These are phyloP conservation scores for Beverwykella pulmonaria DNA, from an alignment of 495 filamentous ascomycete genomes.

Conservation along the genomic window DNA sequence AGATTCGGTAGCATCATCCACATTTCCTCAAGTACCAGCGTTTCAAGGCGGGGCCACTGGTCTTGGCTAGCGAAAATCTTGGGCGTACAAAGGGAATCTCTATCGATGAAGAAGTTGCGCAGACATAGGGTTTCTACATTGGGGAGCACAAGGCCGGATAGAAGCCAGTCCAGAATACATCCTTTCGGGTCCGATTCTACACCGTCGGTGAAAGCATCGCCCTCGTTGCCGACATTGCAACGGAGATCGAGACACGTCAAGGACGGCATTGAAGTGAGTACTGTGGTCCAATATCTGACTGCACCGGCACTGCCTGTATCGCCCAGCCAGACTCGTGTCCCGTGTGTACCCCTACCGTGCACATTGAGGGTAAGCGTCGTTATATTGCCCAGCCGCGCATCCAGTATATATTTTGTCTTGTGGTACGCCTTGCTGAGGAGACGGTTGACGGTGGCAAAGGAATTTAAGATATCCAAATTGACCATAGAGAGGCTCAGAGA, in stretches of 20 bases:
- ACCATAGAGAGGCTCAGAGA: constrained; percentile 6
- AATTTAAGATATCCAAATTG: constrained; percentile 21
- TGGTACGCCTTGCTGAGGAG: constrained; percentile 6
- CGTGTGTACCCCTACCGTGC: constrained; percentile 13
- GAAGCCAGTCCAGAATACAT: background rate
- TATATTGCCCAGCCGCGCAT: background rate
- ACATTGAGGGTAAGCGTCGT: constrained; percentile 6
- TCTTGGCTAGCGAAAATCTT: background rate
- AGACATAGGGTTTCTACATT: background rate
- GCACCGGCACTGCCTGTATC: background rate
- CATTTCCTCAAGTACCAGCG: background rate
- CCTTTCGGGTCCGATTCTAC: background rate
- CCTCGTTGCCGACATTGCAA: background rate
- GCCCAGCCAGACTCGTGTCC: constrained; percentile 1
- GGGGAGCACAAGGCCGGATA: background rate
- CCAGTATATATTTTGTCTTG: background rate
- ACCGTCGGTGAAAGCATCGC: background rate
- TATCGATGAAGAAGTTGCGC: background rate
- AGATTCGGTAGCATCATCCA: background rate
- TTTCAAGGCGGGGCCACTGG: background rate
- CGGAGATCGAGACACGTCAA: background rate
- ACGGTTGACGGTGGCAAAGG: constrained; percentile 23
- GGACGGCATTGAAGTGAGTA: background rate
- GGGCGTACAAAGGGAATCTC: background rate
- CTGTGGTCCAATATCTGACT: background rate